Base-by-base conservation (phyloP, 192 early-diverging fungal species). In the Phycomyces nitens region DNA sequence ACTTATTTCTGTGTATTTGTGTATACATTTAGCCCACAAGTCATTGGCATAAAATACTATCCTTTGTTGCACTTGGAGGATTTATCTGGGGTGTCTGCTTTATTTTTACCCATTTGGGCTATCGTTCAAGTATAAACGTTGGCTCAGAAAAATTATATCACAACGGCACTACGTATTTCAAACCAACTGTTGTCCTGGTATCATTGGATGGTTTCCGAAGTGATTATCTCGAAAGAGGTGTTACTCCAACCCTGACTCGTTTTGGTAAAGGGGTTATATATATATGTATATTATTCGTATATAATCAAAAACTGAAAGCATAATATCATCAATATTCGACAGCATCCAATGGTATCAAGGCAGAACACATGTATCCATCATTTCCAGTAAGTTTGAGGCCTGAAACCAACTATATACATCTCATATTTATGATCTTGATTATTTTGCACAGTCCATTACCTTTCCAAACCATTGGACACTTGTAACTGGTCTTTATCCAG, bases 401-500 rank as follows among this genome's bases (percentile, higher is more conserved):
- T 29, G 14, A 72, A 39, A 34, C 22, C 4, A 22, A 22, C 43
- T 26, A 20, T 9, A 26, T 51, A 14, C 21, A 10, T 18, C 23
- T 56, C 7, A 47, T 47, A 29, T 18, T n/a, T n/a, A n/a, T n/a
- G n/a, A n/a, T n/a, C n/a, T n/a, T n/a, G n/a, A n/a, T n/a, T n/a
- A n/a, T n/a, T n/a, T n/a, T n/a, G n/a, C n/a, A n/a, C 43, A 80
- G 77, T 84, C 77, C 59, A 81, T 92, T 40, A 96, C 96, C 0
- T 96, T 94, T 66, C 90, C 94, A 4, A 98, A 98, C 74, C 96
- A 98, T 74, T 96, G 92, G 70, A 83, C 92, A 0, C 76, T 98
- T 42, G 89, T 82, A 8, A 96, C 96, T 10, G 94, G 96, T n/a
- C 70, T 98, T 38, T 96, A 94, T 68, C 94, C 96, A 1, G 89